These are phyloP conservation scores for Candida quercuum DNA, from an alignment of 805 yeast genomes.

Conservation along the genomic window DNA sequence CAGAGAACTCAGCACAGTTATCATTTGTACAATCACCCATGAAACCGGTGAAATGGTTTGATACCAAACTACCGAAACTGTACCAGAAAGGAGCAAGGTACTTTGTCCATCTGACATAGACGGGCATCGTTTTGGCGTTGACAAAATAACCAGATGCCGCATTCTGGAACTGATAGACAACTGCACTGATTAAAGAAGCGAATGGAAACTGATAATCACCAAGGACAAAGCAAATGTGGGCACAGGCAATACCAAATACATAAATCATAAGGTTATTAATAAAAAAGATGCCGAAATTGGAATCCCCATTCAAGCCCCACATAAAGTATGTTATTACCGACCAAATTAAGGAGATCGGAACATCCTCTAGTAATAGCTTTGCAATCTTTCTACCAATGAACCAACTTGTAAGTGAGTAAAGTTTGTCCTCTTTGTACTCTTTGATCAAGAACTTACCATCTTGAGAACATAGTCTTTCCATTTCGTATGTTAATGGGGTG, in stretches of 20 bases:
- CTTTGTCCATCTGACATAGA: slow-evolving; percentile 78
- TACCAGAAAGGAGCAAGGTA: slow-evolving; percentile 72
- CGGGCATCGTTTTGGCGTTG: slow-evolving; percentile 68
- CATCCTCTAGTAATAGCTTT: slow-evolving; percentile 63
- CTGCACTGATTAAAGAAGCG: slow-evolving; percentile 14
- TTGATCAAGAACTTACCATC: slow-evolving; percentile 55
- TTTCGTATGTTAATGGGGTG: slow-evolving; percentile 50
- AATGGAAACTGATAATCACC: slow-evolving; percentile 17
- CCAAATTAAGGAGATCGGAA: slow-evolving; percentile 55
- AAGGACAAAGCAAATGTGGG: slow-evolving; percentile 29
- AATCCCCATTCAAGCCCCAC: slow-evolving; percentile 58
- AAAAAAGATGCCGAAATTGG: slow-evolving; percentile 57
- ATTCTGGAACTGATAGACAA: slow-evolving; percentile 43
- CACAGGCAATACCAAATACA: slow-evolving; percentile 50
- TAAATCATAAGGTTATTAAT: slow-evolving; percentile 52
- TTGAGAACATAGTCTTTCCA: slow-evolving; percentile 47
- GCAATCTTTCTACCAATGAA: slow-evolving; percentile 46
- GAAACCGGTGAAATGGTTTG: slow-evolving; percentile 60
- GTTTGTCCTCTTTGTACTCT: slow-evolving; percentile 17
- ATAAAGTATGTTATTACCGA: slow-evolving; percentile 65
- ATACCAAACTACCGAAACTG: slow-evolving; percentile 58
- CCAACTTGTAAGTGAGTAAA: slow-evolving; percentile 18
- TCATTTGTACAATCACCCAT: slow-evolving; percentile 47
- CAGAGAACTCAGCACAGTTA: slow-evolving; percentile 46
- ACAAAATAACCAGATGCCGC: slow-evolving; percentile 80